Conservation (phyloP, 2,329 filamentous ascomycete species). For the Alternaria sp. region DNA sequence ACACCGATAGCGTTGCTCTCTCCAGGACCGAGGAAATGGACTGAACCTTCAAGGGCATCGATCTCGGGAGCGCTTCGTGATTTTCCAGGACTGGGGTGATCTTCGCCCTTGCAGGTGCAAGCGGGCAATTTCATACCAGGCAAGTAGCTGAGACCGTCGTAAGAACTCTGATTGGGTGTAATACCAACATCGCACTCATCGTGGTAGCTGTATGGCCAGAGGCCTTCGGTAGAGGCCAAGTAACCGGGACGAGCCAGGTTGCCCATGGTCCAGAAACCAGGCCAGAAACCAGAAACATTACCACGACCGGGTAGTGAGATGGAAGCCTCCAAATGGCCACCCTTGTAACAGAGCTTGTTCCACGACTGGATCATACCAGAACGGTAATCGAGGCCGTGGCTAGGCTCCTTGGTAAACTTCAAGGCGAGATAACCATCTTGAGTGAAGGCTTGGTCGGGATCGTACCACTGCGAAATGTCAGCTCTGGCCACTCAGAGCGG, state of each 20-base stretch:
- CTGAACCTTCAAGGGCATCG: slow-evolving; percentile 75
- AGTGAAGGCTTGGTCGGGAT: slow-evolving; percentile 72
- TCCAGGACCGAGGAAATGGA: slow-evolving; percentile 60
- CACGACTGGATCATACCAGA: slow-evolving; percentile 79
- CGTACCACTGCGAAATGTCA: slow-evolving; percentile 66
- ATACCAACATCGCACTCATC: slow-evolving; percentile 74
- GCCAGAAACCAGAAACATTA: slow-evolving; percentile 75
- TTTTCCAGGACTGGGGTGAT: slow-evolving; percentile 71
- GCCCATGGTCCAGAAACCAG: slow-evolving; percentile 79
- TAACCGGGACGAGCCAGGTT: slow-evolving; percentile 75
- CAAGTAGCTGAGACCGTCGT: slow-evolving; percentile 70
- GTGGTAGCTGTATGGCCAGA: slow-evolving; percentile 78
- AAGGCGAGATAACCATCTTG: slow-evolving; percentile 69
- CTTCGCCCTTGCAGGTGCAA: slow-evolving; percentile 69
- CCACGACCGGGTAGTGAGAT: slow-evolving; percentile 73
- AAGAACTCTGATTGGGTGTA: slow-evolving; percentile 73
- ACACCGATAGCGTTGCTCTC: slow-evolving; percentile 63
- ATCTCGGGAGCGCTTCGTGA: slow-evolving; percentile 75
- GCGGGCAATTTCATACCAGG: slow-evolving; percentile 75
- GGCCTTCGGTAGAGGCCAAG: slow-evolving; percentile 72
- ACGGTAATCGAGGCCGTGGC: slow-evolving; percentile 71
- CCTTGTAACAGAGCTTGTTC: slow-evolving; percentile 78
- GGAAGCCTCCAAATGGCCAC: slow-evolving; percentile 73
- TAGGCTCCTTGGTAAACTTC: slow-evolving; percentile 70
- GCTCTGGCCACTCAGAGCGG: neutral